phyloP scores from a whole-genome alignment of 176 grass and related monocot genomes.

The Areca catechu region DNA sequence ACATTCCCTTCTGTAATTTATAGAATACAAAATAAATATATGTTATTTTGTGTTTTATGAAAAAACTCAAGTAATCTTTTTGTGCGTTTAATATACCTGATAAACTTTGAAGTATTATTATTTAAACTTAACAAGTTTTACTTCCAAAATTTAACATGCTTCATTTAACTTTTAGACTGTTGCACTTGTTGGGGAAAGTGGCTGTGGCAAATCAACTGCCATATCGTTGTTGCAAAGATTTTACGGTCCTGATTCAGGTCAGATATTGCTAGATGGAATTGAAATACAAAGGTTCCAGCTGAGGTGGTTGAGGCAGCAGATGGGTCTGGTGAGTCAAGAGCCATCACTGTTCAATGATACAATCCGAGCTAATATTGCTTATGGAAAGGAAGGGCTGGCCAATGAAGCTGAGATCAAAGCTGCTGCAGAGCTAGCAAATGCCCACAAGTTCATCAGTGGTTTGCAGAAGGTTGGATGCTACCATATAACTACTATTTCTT shows the following conservation, averaged over 20 bases:
- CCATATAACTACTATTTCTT: neutral
- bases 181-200: constrained; percentile 91
- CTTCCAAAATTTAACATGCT: constrained; percentile 11
- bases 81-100: no score
- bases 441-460: constrained; percentile 85
- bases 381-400: constrained; percentile 78
- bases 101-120: no score
- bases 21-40: no score
- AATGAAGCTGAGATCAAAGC: constrained; percentile 66
- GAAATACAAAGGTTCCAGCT: constrained; percentile 87
- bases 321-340: constrained; percentile 97
- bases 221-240: constrained; percentile 89
- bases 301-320: constrained; percentile 89
- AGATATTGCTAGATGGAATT: constrained; percentile 77
- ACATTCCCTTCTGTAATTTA: no score
- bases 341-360: constrained; percentile 87
- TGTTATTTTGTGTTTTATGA: no score
- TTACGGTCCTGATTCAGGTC: constrained; percentile 68
- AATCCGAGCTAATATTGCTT: constrained; percentile 80
- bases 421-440: constrained; percentile 76
- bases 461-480: constrained; percentile 51
- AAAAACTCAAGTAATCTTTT: no score
- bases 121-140: no score
- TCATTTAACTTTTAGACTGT: constrained; percentile 62
- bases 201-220: constrained; percentile 91